A percentile compares a stretch with the other conserved stretches of the same genome.
These are phyloP conservation scores for Nannochloropsis oceanica DNA, from an alignment of 108 stramenopile species.

Conservation along the genomic window DNA sequence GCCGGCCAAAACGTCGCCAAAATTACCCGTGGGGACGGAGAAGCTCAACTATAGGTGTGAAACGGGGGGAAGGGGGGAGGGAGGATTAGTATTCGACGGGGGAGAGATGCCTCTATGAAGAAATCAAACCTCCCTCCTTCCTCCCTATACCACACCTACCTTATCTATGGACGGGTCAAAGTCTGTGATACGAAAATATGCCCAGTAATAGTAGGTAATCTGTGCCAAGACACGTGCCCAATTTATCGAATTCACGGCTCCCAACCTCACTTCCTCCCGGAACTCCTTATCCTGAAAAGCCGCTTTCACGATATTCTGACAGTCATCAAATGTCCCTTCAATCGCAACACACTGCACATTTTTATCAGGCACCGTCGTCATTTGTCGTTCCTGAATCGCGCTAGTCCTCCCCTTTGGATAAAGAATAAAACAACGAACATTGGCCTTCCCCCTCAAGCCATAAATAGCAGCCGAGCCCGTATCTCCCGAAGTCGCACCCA, in stretches of 20 bases:
- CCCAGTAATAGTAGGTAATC: conserved; percentile 98
- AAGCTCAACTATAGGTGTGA: conserved; percentile 44
- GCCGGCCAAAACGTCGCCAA: conserved; percentile 93
- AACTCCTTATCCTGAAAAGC: conserved; percentile 71
- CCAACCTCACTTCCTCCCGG: conserved; percentile 63
- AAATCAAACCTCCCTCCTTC: background rate
- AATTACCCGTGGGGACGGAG: conserved; percentile 97
- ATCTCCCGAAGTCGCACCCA: conserved; percentile 57
- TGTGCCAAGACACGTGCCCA: conserved; percentile 97
- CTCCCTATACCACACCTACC: background rate
- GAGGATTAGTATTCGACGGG: background rate
- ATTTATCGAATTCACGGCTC: conserved; percentile 97
- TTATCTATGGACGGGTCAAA: background rate
- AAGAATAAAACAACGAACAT: conserved; percentile 89
- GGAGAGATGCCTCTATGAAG: background rate
- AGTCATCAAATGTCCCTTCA: conserved; percentile 88
- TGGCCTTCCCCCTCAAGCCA: conserved; percentile 90
- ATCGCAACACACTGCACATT: conserved; percentile 90
- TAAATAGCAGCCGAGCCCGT: conserved; percentile 87
- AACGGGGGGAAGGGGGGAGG: too few species aligned
- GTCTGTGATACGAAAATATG: conserved; percentile 5
- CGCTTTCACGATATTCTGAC: conserved; percentile 95
- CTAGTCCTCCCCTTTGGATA: conserved; percentile 85
- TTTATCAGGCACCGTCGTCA: conserved; percentile 81
- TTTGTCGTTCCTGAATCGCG: conserved; percentile 91